Base-by-base conservation (phyloP, 345 rosid species). In the Melaleuca alternifolia region DNA sequence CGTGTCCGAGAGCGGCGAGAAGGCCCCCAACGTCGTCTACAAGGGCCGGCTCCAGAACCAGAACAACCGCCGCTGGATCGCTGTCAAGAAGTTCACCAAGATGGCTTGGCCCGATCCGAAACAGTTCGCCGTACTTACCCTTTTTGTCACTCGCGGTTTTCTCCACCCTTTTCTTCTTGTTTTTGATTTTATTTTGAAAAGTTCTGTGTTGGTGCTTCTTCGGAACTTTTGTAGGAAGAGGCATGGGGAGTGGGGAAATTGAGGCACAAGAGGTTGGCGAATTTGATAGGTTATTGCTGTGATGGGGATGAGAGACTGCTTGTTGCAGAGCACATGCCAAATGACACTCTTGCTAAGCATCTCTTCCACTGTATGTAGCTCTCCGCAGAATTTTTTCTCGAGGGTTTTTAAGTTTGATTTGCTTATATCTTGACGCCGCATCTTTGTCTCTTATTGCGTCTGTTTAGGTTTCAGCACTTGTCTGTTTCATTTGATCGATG, bases 261-360 rank as follows among this genome's bases (percentile, higher is more conserved):
- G 92, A 93, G 97, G 90, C 95, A 95, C 86, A 90, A 86, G 81
- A 92, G 94, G 87, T 75, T 97, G 79, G 98, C 95, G 54, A 96
- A 97, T 92, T 92, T 97, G 94, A 93, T 97, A 86, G 99, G 99
- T 41, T 97, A 95, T 85, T 97, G 98, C 88, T 97, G 98, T 88
- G 96, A 96, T 65, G 99, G 98, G 20, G 98, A 97, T 87, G 98
- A 97, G 91, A 95, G 99, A 89, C 84, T 97, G 91, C 95, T 97
- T 83, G 98, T 96, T 81, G 94, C 99, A 0, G 99, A 97, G 87
- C 95, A 91, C 89, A 93, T 97, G 98, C 95, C 98, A 21, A 95
- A 96, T 87, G 96, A 96, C 83, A 96, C 95, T 33, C 97, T 97
- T 54, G 91, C 94, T 10, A 97, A 96, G 88, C 98, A 97, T 89